Evolutionary conservation across 2,329 filamentous ascomycete species (phyloP).

Genomic region (Massarina eburnea): DNA sequence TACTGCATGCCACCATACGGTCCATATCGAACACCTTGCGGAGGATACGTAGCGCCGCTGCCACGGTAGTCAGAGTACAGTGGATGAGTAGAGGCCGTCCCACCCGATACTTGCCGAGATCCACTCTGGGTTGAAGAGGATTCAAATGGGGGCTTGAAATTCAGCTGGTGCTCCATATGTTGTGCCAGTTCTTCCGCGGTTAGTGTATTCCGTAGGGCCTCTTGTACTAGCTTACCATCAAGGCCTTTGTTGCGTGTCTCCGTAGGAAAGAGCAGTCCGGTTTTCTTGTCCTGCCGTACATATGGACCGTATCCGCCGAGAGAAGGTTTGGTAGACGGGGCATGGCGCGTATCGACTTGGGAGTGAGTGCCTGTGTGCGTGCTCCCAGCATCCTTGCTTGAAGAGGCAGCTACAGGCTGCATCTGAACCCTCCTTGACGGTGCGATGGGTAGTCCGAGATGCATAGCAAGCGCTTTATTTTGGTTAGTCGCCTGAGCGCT

Average conservation of each 20-base stretch:
- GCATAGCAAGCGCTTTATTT: not conserved
- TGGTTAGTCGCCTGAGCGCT: not conserved
- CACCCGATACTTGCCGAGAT: not conserved
- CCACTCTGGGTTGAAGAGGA: not conserved
- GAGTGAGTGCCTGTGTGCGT: no score
- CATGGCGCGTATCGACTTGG: no score
- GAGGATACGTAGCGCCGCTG: not conserved
- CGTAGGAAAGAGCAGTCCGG: not conserved
- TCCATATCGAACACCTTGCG: not conserved
- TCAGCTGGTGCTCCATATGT: constrained; percentile 8
- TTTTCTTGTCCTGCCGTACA: not conserved
- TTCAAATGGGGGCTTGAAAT: constrained; percentile 1
- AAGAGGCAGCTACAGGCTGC: not conserved
- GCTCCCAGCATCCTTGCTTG: not conserved
- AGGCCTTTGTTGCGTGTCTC: constrained; percentile 2
- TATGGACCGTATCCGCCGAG: not conserved
- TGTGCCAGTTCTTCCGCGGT: constrained; percentile 22
- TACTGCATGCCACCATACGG: not conserved
- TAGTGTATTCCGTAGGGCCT: constrained; percentile 22
- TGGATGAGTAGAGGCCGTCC: not conserved
- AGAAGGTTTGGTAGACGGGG: not conserved
- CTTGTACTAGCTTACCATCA: constrained; percentile 22
- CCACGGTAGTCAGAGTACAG: not conserved
- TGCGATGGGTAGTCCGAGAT: not conserved
- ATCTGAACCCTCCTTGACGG: not conserved